These are phyloP conservation scores for Coemansia nantahalensis DNA, from an alignment of 192 early-diverging fungal species.

Conservation along the genomic window DNA sequence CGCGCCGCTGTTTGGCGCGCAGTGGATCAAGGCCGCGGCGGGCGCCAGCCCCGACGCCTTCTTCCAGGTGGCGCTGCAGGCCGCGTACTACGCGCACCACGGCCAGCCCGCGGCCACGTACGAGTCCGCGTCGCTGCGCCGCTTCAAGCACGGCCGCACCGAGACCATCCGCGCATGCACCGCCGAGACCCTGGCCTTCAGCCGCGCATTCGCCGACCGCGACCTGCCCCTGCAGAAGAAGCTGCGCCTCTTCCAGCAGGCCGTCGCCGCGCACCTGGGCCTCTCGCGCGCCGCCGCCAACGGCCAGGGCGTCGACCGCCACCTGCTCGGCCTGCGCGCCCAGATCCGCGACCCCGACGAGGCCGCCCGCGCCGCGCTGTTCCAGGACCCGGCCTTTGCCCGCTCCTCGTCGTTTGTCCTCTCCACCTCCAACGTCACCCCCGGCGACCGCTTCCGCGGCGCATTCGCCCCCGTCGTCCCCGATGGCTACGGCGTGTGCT, in stretches of 20 bases:
- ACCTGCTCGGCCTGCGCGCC: constrained; percentile 78
- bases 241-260: constrained; percentile 59
- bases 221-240: constrained; percentile 46
- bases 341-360: constrained; percentile 66
- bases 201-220: constrained; percentile 70
- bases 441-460: constrained; percentile 66
- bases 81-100: constrained; percentile 76
- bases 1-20: constrained; percentile 71
- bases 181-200: constrained; percentile 74
- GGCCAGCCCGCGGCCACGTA: constrained; percentile 69
- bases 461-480: constrained; percentile 84
- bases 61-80: constrained; percentile 87
- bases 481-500: constrained; percentile 88
- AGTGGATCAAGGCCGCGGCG: constrained; percentile 82
- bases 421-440: constrained; percentile 79
- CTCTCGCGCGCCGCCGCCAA: constrained; percentile 73
- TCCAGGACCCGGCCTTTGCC: constrained; percentile 77
- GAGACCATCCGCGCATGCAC: constrained; percentile 88
- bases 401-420: constrained; percentile 76
- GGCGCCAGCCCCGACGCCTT: constrained; percentile 86
- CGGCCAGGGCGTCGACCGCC: constrained; percentile 89
- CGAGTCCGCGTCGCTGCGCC: constrained; percentile 71
- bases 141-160: constrained; percentile 82
- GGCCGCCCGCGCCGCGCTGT: constrained; percentile 62
- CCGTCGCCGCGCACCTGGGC: constrained; percentile 64